These are phyloP conservation scores for Brachypodium distachyon DNA, from an alignment of 202 grass and related monocot genomes.

Conservation along the genomic window DNA sequence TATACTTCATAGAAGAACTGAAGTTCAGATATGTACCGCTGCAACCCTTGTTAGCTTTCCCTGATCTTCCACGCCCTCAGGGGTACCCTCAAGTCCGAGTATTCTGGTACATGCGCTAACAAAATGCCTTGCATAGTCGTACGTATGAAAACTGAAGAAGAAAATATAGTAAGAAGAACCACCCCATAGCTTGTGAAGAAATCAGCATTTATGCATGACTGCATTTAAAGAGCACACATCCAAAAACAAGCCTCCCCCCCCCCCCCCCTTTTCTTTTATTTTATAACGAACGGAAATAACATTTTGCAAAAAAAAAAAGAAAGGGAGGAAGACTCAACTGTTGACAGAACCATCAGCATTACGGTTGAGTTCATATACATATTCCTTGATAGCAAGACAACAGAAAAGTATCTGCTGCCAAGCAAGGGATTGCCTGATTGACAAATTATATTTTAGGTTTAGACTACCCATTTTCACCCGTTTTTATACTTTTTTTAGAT, in stretches of 20 bases:
- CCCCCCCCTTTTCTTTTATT: neutral
- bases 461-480: neutral
- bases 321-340: neutral
- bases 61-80: slow-evolving; percentile 97
- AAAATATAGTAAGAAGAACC: slow-evolving; percentile 1
- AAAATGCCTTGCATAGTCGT: slow-evolving; percentile 99
- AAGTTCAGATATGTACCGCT: slow-evolving; percentile 51
- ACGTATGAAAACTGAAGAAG: slow-evolving; percentile 86
- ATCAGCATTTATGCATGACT: neutral
- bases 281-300: no score
- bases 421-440: neutral
- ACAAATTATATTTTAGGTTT: neutral
- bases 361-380: neutral
- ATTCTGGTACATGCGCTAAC: slow-evolving; percentile 98
- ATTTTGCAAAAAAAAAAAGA: neutral
- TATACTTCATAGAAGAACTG: slow-evolving; percentile 5
- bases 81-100: slow-evolving; percentile 95
- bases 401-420: neutral
- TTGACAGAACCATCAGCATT: neutral
- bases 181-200: neutral
- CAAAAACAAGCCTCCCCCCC: no score
- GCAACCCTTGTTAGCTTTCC: slow-evolving; percentile 90
- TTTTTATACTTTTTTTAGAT: neutral
- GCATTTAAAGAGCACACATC: neutral
- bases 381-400: neutral